Base-by-base conservation (phyloP, 768 basidiomycete genomes). In the Omphalotus guepiniiformis region DNA sequence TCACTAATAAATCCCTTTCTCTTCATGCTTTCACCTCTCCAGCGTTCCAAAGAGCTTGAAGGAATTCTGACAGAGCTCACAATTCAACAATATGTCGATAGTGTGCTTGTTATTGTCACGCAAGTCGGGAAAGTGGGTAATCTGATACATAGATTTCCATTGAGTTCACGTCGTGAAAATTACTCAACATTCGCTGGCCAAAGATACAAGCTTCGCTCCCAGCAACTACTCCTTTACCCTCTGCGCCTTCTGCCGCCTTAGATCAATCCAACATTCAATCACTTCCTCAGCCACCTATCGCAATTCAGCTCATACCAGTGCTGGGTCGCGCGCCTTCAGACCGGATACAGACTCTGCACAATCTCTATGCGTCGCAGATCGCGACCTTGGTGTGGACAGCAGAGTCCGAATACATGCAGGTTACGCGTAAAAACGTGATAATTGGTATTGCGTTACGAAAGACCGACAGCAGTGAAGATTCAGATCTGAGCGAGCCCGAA, bases 51-150 rank as follows among this genome's bases (percentile, higher is more conserved):
- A 30, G 59, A 72, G 4, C 56, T 93, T 9, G 61, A 77, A 36
- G 86, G 79, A 11, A 65, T 73, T 11, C 65, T 61, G 15, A 96
- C 91, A 2, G 83, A 94, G 46, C 67, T 96, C 13, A 54, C 93
- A 37, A 61, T 94, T 6, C 92, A 96, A 57, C 69, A 72, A 0
- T 98, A 81, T 61, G 76, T 79, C 44, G 94, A 97, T 66, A 77
- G 91, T 21, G 70, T 81, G 11, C 71, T 98, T 16, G 83, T 96
- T n/a, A 72, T 96, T 19, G 74, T 97, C 44, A 93, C 92, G 1
- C 94, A 98, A 64, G 62, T 91, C 51, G 88, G 89, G 30, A 94
- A 93, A 78, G 85, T 95, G 11, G 94, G 94, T 47, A 82, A 76
- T 59, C 61, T 98, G 68, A 93, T 95, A 60, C 63, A 67, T 56